Conservation (phyloP, 306 rosid genomes). For the Myrica gale region DNA sequence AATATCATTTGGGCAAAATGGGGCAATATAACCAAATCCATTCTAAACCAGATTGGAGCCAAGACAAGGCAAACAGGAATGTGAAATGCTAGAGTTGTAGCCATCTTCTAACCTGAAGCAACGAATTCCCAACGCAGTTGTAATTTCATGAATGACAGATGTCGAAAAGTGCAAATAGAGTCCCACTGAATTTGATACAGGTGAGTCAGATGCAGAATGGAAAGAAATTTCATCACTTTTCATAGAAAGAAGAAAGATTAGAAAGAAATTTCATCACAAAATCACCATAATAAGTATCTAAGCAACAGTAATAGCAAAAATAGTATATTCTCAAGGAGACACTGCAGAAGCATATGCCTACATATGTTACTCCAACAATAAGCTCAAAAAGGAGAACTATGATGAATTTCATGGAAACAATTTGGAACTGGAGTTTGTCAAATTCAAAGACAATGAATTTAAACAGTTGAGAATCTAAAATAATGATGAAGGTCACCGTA, state of each 20-base stretch:
- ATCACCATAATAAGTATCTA: conserved; percentile 16
- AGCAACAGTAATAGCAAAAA: neutral
- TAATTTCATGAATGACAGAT: conserved; percentile 76
- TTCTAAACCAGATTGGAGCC: neutral
- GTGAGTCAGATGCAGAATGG: conserved; percentile 23
- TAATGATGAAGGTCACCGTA: conserved; percentile 20
- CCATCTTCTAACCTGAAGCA: conserved; percentile 74
- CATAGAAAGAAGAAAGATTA: no score
- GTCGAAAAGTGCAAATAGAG: conserved; percentile 83
- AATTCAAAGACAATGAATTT: conserved; percentile 12
- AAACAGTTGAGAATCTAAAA: neutral
- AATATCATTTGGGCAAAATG: neutral
- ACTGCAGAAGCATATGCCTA: conserved; percentile 8
- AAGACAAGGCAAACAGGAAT: no score
- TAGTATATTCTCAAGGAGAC: conserved; percentile 1
- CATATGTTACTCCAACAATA: neutral
- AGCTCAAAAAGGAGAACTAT: neutral
- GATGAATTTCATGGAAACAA: neutral
- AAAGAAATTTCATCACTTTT: neutral
- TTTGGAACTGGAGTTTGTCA: neutral
- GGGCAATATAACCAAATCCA: neutral
- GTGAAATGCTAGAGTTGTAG: neutral
- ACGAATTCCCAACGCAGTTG: conserved; percentile 76
- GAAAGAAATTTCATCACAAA: neutral
- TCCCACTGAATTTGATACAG: conserved; percentile 43